Evolutionary conservation across 1,284 basidiomycete species (phyloP), one percentile per base, ranked within the genome.

Genomic region (Coniferiporia weirii): DNA sequence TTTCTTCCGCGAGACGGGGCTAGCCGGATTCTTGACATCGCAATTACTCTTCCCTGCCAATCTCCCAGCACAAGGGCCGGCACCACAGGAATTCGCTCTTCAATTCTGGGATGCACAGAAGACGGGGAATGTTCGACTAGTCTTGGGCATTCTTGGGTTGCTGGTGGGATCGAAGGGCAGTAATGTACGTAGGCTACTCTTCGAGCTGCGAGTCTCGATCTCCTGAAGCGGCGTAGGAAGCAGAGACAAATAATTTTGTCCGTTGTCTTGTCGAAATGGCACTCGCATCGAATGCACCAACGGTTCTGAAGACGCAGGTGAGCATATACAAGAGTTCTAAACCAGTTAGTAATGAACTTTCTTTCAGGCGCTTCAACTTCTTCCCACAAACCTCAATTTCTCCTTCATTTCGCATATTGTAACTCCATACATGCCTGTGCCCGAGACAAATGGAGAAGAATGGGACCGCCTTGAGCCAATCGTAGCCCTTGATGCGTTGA

Each of bases 101-200:
- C 97, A 99, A 71, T 94, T 95, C 69, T 99, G 97, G 97, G 93
- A 95, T 63, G 81, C 87, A 54, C 93, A 95, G 69, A 98, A 98
- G 71, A 73, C 85, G 17, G 77, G 83, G 52, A 96, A 95, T 67
- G 87, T 88, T 1, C 79, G 82, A 1, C 74, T 95, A 17, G 83
- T 93, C 10, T 75, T 98, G 3, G 87, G 87, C 22, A 84, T 98
- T 56, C 82, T 93, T 66, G 81, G 89, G 1, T 83, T 91, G 74
- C 78, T 91, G 7, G 79, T 91, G 34, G 81, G 83, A 1, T 83
- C 83, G 19, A 91, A 93, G 64, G 86, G 87, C 35, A 78, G 80
- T 65, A 85, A 80, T 68, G 89, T 84, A 70, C 69, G 82, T 75
- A n/a, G 49, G 22, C n/a, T 19, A 52, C 10, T 38, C 47, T n/a